Percentiles rank a stretch among this genome's conserved stretches.
Conservation (phyloP, 2,329 filamentous ascomycete species). For the Cladosporium phlei region DNA sequence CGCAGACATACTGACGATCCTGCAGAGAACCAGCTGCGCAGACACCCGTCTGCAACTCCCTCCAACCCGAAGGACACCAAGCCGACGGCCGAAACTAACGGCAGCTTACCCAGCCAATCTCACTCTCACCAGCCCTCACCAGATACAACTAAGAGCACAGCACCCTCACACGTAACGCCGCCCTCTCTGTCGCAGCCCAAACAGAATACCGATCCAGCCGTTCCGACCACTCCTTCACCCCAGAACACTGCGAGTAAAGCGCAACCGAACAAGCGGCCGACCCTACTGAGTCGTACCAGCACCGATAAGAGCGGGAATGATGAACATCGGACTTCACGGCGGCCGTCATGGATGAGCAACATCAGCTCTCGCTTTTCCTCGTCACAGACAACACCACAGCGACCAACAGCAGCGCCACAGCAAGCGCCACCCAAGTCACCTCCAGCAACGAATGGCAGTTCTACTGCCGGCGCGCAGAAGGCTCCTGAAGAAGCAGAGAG, state of each 20-base stretch:
- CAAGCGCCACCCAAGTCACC: constrained; percentile 14
- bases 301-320: constrained; percentile 34
- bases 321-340: constrained; percentile 30
- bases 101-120: constrained; percentile 8
- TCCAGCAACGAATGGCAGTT: constrained; percentile 49
- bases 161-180: constrained; percentile 8
- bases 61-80: constrained; percentile 6
- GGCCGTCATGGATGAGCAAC: constrained; percentile 87
- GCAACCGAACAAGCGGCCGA: constrained; percentile 33
- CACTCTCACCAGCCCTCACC: background rate
- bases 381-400: constrained; percentile 22
- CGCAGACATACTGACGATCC: constrained; percentile 20
- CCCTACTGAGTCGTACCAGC: constrained; percentile 36
- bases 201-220: constrained; percentile 8
- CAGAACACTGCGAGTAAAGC: constrained; percentile 24
- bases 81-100: constrained; percentile 14
- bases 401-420: constrained; percentile 14
- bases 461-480: constrained; percentile 20
- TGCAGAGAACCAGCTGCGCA: constrained; percentile 13
- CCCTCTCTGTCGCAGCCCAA: constrained; percentile 9
- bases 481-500: constrained; percentile 30
- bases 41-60: constrained; percentile 6
- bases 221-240: constrained; percentile 9
- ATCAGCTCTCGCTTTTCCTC: constrained; percentile 85
- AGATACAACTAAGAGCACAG: background rate